Percentiles rank a stretch among this genome's conserved stretches.
Evolutionary conservation across 78 protist genomes (phyloP).

Genomic region (Mastigamoeba balamuthi): DNA sequence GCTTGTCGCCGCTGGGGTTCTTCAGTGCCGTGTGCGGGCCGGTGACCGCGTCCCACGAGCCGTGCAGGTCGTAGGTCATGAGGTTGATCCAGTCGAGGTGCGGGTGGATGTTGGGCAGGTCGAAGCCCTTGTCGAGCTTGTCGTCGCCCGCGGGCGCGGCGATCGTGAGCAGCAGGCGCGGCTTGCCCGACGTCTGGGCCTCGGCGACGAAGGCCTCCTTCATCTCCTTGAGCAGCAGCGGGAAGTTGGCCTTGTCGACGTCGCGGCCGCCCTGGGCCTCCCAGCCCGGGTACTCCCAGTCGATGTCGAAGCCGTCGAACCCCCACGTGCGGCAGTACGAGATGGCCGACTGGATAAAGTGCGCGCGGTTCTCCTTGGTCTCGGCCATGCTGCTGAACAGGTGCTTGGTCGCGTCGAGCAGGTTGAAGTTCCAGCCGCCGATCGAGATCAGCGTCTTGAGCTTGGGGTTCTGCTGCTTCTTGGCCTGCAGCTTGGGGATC

Average conservation of each 20-base stretch:
- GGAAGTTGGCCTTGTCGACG: not conserved
- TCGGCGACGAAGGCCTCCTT: not conserved
- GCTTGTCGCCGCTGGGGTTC: not conserved
- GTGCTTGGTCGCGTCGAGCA: not conserved
- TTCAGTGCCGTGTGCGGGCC: not conserved
- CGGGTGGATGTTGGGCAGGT: not conserved
- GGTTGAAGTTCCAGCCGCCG: slow-evolving; percentile 6
- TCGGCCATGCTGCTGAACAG: not conserved
- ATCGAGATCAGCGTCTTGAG: not conserved
- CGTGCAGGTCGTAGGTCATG: not conserved
- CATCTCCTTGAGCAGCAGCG: not conserved
- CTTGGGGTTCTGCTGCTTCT: not conserved
- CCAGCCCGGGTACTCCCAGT: not conserved
- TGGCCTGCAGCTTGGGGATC: not conserved
- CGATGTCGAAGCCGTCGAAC: not conserved
- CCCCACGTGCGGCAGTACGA: not conserved
- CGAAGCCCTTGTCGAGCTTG: not conserved
- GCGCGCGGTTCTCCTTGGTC: not conserved
- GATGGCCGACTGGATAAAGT: not conserved
- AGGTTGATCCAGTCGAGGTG: not conserved
- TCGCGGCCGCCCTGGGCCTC: not conserved
- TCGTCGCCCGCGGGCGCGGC: not conserved
- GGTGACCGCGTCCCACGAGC: not conserved
- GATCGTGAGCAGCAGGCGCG: not conserved
- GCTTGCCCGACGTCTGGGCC: not conserved